Conservation (phyloP, 768 basidiomycete genomes). For the Leccinellum albellum region DNA sequence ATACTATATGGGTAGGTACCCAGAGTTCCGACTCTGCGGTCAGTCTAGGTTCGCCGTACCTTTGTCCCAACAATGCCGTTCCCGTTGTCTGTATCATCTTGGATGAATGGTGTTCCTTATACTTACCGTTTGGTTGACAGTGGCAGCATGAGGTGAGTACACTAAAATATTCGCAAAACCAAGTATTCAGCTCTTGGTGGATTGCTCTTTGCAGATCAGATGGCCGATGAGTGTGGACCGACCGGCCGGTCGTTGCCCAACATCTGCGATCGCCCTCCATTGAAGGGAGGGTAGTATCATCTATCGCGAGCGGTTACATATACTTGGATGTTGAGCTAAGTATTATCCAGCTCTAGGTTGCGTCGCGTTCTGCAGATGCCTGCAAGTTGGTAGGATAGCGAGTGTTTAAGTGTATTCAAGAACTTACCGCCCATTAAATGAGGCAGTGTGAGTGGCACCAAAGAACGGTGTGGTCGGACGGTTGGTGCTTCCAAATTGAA, state of each 20-base stretch:
- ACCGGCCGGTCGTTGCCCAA: not conserved
- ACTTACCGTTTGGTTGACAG: not conserved
- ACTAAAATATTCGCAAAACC: not conserved
- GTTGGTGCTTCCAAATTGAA: not conserved
- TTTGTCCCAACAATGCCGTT: not conserved
- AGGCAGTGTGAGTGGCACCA: not conserved
- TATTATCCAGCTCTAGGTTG: not conserved
- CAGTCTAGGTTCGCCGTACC: not conserved
- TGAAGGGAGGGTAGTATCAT: not conserved
- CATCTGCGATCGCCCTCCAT: not conserved
- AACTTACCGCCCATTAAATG: not conserved
- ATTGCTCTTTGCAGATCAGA: not conserved
- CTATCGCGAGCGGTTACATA: not conserved
- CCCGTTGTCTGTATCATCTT: not conserved
- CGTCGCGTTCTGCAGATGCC: not conserved
- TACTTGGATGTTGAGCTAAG: not conserved
- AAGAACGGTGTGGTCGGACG: not conserved
- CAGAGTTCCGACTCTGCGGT: not conserved
- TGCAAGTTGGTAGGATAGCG: not conserved
- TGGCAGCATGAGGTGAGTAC: not conserved
- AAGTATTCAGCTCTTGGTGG: not conserved
- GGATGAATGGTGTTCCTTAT: not conserved
- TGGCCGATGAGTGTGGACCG: not conserved
- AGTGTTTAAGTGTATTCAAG: not conserved
- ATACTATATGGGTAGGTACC: not conserved